These are phyloP conservation scores for Typha latifolia DNA, from an alignment of 176 grass and related monocot genomes.

Conservation along the genomic window DNA sequence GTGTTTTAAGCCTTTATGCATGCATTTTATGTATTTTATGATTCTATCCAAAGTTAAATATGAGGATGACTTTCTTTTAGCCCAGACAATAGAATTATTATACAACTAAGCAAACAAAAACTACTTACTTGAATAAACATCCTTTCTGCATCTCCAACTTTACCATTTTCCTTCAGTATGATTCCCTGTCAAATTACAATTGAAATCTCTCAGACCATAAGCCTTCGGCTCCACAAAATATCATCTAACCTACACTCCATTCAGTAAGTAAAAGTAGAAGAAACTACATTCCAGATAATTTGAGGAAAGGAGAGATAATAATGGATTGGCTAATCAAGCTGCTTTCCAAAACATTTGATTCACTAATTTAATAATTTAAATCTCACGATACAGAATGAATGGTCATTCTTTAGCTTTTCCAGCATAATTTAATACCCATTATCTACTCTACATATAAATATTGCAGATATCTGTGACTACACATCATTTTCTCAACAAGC, in stretches of 20 bases:
- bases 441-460: no score
- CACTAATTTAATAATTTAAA: no score
- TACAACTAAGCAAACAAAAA: conserved; percentile 12
- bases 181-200: conserved; percentile 46
- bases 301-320: background rate
- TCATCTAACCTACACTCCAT: background rate
- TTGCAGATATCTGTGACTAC: no score
- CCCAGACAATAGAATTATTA: background rate
- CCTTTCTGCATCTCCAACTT: conserved; percentile 76
- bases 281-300: background rate
- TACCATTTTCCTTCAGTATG: conserved; percentile 88
- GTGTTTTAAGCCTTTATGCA: no score
- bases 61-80: background rate
- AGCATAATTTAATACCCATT: no score
- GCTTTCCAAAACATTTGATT: no score
- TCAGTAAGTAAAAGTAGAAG: no score
- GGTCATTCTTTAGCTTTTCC: no score
- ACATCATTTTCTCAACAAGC: no score
- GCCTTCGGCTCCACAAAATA: background rate
- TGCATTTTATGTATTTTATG: background rate
- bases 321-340: no score
- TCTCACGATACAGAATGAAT: no score
- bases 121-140: conserved; percentile 91
- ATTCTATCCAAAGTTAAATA: background rate
- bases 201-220: background rate